Conservation (phyloP, 805 yeast genomes). For the Suhomyces sp. region DNA sequence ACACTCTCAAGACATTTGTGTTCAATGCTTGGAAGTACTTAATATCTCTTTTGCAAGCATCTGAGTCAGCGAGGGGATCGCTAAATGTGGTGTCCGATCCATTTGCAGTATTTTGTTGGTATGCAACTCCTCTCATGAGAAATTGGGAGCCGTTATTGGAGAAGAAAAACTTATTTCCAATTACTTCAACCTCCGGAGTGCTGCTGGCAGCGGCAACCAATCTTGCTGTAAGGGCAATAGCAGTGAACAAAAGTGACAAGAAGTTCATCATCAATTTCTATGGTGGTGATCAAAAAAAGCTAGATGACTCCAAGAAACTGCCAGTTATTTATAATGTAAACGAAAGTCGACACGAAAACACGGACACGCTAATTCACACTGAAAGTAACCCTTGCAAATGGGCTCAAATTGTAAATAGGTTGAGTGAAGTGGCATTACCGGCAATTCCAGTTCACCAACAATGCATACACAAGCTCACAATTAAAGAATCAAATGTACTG, state of each 20-base stretch:
- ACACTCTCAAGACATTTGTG: constrained; percentile 45
- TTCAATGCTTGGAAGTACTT: constrained; percentile 35
- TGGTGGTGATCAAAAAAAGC: too few species aligned
- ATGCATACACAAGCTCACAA: constrained; percentile 4
- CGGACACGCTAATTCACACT: constrained; percentile 6
- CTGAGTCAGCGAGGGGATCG: constrained; percentile 44
- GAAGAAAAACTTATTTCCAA: constrained; percentile 44
- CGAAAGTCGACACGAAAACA: constrained; percentile 1
- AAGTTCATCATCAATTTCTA: constrained; percentile 5
- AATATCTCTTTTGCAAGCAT: constrained; percentile 44
- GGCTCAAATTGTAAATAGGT: constrained; percentile 6
- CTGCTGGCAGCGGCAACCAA: constrained; percentile 9
- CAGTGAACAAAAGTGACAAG: constrained; percentile 5
- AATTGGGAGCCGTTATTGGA: constrained; percentile 45
- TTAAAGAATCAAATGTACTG: background rate
- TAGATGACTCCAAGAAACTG: background rate
- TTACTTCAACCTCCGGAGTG: constrained; percentile 38
- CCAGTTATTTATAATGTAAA: too few species aligned
- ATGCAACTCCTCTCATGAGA: constrained; percentile 45
- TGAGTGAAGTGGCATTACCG: too few species aligned
- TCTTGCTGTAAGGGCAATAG: constrained; percentile 1
- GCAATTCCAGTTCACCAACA: constrained; percentile 1
- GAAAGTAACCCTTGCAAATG: constrained; percentile 3
- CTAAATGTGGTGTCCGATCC: constrained; percentile 20
- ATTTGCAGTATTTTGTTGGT: constrained; percentile 41